Evolutionary conservation across 345 rosid genomes (phyloP).

Genomic region (Hirschfeldia incana): DNA sequence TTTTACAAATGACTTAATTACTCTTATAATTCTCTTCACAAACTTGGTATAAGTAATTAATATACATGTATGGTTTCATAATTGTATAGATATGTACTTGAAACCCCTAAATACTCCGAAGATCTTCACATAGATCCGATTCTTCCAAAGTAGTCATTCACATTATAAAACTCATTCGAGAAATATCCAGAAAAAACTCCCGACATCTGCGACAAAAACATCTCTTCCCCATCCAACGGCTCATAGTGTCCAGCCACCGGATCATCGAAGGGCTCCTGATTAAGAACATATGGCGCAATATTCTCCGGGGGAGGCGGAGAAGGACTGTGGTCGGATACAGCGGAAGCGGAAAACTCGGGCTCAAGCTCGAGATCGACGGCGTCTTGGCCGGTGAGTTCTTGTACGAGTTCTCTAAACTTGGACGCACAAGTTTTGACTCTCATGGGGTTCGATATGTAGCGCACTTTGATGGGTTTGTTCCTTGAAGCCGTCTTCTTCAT

Average conservation of each 20-base stretch:
- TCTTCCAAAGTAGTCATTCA: slow-evolving; percentile 28
- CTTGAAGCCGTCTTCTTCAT: slow-evolving; percentile 23
- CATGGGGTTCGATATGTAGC: slow-evolving; percentile 81
- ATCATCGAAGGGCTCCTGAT: slow-evolving; percentile 28
- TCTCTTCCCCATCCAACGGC: slow-evolving; percentile 32
- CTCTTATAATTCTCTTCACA: background rate
- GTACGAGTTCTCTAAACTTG: background rate
- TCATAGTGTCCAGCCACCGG: slow-evolving; percentile 8
- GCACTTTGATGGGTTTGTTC: slow-evolving; percentile 56
- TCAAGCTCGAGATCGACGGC: slow-evolving; percentile 7
- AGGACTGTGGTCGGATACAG: slow-evolving; percentile 33
- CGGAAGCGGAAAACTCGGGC: background rate
- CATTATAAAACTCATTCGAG: slow-evolving; percentile 33
- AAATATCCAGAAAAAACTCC: slow-evolving; percentile 36
- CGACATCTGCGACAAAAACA: slow-evolving; percentile 32
- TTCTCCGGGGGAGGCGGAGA: slow-evolving; percentile 39
- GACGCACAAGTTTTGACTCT: slow-evolving; percentile 50
- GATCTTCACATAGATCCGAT: slow-evolving; percentile 29
- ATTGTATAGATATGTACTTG: slow-evolving; percentile 16
- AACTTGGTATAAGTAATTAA: background rate
- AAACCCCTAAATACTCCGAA: background rate
- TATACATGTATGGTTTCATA: background rate
- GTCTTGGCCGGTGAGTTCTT: background rate
- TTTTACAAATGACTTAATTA: background rate
- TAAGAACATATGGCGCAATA: slow-evolving; percentile 9